Conservation (phyloP, 1,284 basidiomycete species). For the Sanghuangporus weigelae region DNA sequence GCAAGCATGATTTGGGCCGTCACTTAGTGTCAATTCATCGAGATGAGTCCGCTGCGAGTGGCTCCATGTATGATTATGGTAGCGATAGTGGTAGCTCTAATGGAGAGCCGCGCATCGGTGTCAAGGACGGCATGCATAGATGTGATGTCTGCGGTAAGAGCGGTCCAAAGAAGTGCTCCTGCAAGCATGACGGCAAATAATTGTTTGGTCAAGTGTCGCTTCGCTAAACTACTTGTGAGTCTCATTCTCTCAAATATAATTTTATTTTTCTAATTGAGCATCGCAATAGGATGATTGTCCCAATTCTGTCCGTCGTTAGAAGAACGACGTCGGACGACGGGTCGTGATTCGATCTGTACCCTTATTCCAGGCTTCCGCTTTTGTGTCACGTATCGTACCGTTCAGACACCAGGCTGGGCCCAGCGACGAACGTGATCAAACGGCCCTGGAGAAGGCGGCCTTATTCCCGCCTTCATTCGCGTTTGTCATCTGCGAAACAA, state of each 20-base stretch:
- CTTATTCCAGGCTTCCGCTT: constrained; percentile 43
- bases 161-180: constrained; percentile 51
- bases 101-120: constrained; percentile 9
- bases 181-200: constrained; percentile 66
- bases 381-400: constrained; percentile 61
- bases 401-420: constrained; percentile 42
- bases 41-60: constrained; percentile 50
- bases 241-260: background rate
- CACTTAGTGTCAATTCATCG: constrained; percentile 84
- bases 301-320: constrained; percentile 10
- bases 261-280: constrained; percentile 19
- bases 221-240: constrained; percentile 10
- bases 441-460: constrained; percentile 6
- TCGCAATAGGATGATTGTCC: constrained; percentile 22
- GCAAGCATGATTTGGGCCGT: constrained; percentile 85
- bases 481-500: background rate
- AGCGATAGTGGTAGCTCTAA: constrained; percentile 7
- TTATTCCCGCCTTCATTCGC: background rate
- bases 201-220: constrained; percentile 17
- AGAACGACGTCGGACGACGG: constrained; percentile 15
- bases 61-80: constrained; percentile 42
- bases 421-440: constrained; percentile 55
- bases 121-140: constrained; percentile 7
- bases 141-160: constrained; percentile 57
- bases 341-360: constrained; percentile 27